Evolutionary conservation across 163 green algal species (phyloP).

Genomic region (Scenedesmus sp.): DNA sequence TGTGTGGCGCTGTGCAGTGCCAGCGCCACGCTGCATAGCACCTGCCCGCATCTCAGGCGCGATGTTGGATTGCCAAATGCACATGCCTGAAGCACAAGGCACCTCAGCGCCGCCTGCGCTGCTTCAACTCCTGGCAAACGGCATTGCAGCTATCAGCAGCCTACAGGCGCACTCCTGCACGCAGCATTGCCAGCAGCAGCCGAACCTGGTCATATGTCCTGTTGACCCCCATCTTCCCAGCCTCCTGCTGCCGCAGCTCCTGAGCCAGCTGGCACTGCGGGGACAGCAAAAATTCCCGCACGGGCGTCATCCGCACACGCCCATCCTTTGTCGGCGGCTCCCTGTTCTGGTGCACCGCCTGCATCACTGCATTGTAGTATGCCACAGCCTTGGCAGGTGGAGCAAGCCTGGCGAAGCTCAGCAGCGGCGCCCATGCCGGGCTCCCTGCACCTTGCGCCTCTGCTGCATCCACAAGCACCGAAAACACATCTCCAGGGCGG

Average conservation of each 20-base stretch:
- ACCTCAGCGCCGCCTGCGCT: background rate
- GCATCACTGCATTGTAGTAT: background rate
- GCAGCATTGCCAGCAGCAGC: background rate
- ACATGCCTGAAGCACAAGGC: background rate
- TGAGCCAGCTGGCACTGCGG: background rate
- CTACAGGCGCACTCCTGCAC: background rate
- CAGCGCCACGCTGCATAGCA: background rate
- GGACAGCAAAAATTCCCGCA: background rate
- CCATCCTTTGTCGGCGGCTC: conserved; percentile 6
- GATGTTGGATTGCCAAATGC: too few relatives aligned
- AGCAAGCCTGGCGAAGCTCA: background rate
- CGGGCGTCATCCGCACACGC: background rate
- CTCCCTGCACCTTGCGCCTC: background rate
- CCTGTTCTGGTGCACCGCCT: background rate
- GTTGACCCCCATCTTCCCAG: background rate
- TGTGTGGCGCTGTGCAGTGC: background rate
- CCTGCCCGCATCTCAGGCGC: too few relatives aligned
- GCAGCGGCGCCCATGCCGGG: background rate
- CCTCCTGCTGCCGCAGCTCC: conserved; percentile 11
- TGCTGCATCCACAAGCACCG: background rate
- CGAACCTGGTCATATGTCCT: background rate
- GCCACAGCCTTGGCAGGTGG: background rate
- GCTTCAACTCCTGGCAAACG: too few relatives aligned
- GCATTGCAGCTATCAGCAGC: too few relatives aligned
- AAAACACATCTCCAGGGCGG: background rate